phyloP scores from a whole-genome alignment of 176 grass and related monocot species.

The Panicum miliaceum region DNA sequence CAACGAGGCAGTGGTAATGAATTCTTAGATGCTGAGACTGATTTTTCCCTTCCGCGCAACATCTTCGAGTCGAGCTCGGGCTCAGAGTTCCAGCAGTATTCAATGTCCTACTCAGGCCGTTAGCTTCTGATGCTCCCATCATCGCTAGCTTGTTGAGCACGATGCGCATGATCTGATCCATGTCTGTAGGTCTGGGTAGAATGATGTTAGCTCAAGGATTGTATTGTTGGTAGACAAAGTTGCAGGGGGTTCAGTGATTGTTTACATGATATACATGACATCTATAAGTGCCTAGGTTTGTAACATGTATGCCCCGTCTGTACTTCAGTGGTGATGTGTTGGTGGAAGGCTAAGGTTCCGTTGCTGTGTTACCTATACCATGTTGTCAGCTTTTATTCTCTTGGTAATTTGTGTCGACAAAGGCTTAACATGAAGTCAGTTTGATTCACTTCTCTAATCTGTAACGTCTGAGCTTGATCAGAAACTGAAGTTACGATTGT shows the following conservation, averaged over 20 bases:
- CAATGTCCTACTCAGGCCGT: constrained; percentile 47
- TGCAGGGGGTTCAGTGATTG: constrained; percentile 47
- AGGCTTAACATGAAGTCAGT: too few relatives aligned
- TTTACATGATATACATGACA: constrained; percentile 45
- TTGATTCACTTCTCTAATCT: too few relatives aligned
- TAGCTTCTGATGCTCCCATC: constrained; percentile 23
- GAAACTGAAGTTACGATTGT: too few relatives aligned
- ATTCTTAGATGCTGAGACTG: constrained; percentile 45
- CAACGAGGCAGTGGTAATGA: constrained; percentile 37
- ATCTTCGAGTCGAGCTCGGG: constrained; percentile 84
- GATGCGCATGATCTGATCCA: constrained; percentile 34
- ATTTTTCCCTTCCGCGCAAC: constrained; percentile 55
- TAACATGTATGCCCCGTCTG: constrained; percentile 36
- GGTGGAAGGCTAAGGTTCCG: not conserved
- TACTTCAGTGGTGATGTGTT: constrained; percentile 22
- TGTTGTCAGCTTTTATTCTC: not conserved
- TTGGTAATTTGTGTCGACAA: not conserved
- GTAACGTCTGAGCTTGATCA: too few relatives aligned
- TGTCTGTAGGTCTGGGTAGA: constrained; percentile 31
- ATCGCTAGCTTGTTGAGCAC: constrained; percentile 36
- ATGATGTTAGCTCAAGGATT: constrained; percentile 14
- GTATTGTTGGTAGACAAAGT: constrained; percentile 41
- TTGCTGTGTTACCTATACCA: not conserved
- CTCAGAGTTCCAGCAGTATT: constrained; percentile 64
- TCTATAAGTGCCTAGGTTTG: constrained; percentile 35